A percentile compares a stretch with the other conserved stretches of the same genome.
These are phyloP conservation scores for Cerrena zonata DNA, from an alignment of 1,284 basidiomycete species.

Conservation along the genomic window DNA sequence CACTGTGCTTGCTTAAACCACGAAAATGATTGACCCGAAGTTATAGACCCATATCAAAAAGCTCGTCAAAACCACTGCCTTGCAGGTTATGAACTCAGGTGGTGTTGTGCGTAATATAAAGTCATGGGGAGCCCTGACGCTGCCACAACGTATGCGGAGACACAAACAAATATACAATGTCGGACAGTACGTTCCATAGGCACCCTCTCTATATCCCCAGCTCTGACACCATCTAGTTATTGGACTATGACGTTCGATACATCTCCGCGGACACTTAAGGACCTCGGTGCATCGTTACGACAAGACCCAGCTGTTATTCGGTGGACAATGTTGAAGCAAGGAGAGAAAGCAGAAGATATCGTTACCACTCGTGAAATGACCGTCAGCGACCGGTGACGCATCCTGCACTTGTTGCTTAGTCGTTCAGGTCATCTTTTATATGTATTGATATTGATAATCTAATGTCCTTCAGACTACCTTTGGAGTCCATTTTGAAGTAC, in stretches of 20 bases:
- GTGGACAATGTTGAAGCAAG: constrained; percentile 78
- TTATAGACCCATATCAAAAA: constrained; percentile 75
- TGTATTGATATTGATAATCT: background rate
- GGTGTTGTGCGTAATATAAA: constrained; percentile 77
- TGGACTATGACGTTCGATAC: constrained; percentile 89
- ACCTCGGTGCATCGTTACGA: constrained; percentile 62
- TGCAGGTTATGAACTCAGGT: constrained; percentile 70
- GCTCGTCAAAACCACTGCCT: constrained; percentile 69
- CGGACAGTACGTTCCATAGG: constrained; percentile 66
- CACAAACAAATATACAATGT: constrained; percentile 57
- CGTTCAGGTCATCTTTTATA: background rate
- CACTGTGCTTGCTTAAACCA: too few species aligned
- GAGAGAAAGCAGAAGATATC: constrained; percentile 66
- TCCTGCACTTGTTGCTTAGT: background rate
- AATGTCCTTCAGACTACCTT: background rate
- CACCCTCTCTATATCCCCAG: constrained; percentile 2
- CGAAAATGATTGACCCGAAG: too few species aligned
- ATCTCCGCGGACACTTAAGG: constrained; percentile 62
- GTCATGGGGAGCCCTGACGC: constrained; percentile 66
- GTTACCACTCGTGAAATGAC: constrained; percentile 28
- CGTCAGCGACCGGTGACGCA: background rate
- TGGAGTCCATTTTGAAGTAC: constrained; percentile 4
- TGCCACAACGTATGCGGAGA: constrained; percentile 74
- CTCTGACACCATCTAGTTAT: constrained; percentile 56
- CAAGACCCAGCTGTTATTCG: constrained; percentile 78